Evolutionary conservation across 306 rosid genomes (phyloP).

Genomic region (Abrus pulchellus): DNA sequence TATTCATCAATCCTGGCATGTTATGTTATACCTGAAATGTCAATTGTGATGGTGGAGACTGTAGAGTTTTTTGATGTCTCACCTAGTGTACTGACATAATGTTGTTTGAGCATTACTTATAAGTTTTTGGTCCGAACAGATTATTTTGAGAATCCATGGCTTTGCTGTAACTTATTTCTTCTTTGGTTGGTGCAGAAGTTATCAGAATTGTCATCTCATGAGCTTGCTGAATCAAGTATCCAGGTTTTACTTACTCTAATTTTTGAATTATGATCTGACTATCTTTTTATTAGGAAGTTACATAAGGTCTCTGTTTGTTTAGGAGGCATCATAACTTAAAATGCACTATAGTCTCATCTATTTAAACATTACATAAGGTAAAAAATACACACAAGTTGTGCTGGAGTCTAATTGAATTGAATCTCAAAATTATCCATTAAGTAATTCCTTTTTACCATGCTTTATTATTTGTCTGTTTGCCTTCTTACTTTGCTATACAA

Average conservation of each 20-base stretch:
- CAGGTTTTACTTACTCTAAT: slow-evolving; percentile 47
- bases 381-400: neutral
- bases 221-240: slow-evolving; percentile 28
- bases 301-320: slow-evolving; percentile 8
- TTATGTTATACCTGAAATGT: slow-evolving; percentile 20
- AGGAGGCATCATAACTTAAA: slow-evolving; percentile 21
- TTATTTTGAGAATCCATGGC: slow-evolving; percentile 20
- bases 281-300: slow-evolving; percentile 7
- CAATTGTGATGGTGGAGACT: slow-evolving; percentile 11
- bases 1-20: neutral
- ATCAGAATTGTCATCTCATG: slow-evolving; percentile 17
- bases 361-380: neutral
- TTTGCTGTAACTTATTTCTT: slow-evolving; percentile 33
- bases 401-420: slow-evolving; percentile 35
- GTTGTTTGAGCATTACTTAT: slow-evolving; percentile 4
- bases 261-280: slow-evolving; percentile 16
- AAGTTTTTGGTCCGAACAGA: slow-evolving; percentile 10
- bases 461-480: neutral
- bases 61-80: slow-evolving; percentile 1
- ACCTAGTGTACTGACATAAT: slow-evolving; percentile 5
- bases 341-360: neutral
- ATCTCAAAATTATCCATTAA: slow-evolving; percentile 8
- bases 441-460: neutral
- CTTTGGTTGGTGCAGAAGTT: slow-evolving; percentile 49
- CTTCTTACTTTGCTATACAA: neutral